These are phyloP conservation scores for Oryza brachyantha DNA, from an alignment of 176 grass and related monocot genomes.

Conservation along the genomic window DNA sequence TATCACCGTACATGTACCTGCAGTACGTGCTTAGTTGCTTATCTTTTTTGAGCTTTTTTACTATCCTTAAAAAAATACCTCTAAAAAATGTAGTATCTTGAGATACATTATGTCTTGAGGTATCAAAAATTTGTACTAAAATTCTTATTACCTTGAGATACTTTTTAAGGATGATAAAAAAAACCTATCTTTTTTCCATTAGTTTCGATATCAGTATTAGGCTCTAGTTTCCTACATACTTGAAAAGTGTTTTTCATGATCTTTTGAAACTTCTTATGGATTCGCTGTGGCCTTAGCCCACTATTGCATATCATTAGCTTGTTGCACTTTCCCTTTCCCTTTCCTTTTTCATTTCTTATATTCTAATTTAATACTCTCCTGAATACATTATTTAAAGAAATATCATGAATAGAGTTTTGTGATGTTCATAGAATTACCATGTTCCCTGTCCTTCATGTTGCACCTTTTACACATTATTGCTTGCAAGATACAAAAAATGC, in stretches of 20 bases:
- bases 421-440: neutral
- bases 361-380: neutral
- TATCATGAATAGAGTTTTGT: neutral
- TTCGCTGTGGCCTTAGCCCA: neutral
- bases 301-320: neutral
- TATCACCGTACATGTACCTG: conserved; percentile 65
- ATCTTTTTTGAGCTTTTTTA: too few relatives aligned
- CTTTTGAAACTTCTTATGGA: neutral
- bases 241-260: neutral
- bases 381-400: neutral
- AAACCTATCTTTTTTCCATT: conserved; percentile 1
- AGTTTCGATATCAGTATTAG: neutral
- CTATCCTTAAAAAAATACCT: too few relatives aligned
- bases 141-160: too few relatives aligned
- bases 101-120: too few relatives aligned
- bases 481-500: neutral
- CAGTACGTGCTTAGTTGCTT: conserved; percentile 7
- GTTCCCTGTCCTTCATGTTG: neutral
- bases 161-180: too few relatives aligned
- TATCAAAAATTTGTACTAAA: too few relatives aligned
- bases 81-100: too few relatives aligned
- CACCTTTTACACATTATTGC: neutral
- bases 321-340: neutral
- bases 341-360: neutral
- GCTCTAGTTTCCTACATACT: neutral